Percentiles rank a stretch among this genome's conserved stretches.
These are phyloP conservation scores for Fusarium sp. DNA, from an alignment of 2,329 filamentous ascomycete genomes.

Conservation along the genomic window DNA sequence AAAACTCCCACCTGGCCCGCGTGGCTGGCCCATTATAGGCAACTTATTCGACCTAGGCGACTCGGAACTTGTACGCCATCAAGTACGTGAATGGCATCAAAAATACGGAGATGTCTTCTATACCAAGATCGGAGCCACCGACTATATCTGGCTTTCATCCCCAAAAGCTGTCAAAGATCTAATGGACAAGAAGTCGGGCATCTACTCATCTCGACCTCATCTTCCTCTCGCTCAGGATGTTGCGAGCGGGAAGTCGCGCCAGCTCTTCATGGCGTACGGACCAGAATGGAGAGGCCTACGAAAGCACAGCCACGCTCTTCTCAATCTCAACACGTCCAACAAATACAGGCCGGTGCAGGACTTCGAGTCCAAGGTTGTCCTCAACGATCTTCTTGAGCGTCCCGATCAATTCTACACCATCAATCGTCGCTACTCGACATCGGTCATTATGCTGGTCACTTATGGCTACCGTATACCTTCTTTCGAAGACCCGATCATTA, in stretches of 20 bases:
- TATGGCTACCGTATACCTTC: constrained; percentile 37
- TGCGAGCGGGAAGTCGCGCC: constrained; percentile 20
- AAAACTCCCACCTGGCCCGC: constrained; percentile 22
- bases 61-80: constrained; percentile 12
- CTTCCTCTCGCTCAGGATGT: constrained; percentile 29
- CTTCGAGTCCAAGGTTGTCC: constrained; percentile 39
- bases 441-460: constrained; percentile 41
- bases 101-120: constrained; percentile 30
- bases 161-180: constrained; percentile 32
- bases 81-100: constrained; percentile 24
- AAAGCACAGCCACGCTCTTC: constrained; percentile 26
- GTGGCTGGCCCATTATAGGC: constrained; percentile 21
- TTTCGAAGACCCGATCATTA: constrained; percentile 40
- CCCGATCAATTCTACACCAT: constrained; percentile 39
- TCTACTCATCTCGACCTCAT: constrained; percentile 28
- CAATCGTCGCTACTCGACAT: constrained; percentile 40
- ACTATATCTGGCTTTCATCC: constrained; percentile 34
- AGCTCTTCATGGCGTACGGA: constrained; percentile 34
- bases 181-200: constrained; percentile 33
- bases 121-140: constrained; percentile 32
- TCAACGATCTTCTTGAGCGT: constrained; percentile 15
- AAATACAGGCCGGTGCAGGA: constrained; percentile 39
- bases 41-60: constrained; percentile 22
- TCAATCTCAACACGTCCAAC: constrained; percentile 32
- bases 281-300: constrained; percentile 23